A percentile compares a stretch with the other conserved stretches of the same genome.
Evolutionary conservation across 78 protist genomes (phyloP).

Genomic region (Mantamonas sphyraenae): DNA sequence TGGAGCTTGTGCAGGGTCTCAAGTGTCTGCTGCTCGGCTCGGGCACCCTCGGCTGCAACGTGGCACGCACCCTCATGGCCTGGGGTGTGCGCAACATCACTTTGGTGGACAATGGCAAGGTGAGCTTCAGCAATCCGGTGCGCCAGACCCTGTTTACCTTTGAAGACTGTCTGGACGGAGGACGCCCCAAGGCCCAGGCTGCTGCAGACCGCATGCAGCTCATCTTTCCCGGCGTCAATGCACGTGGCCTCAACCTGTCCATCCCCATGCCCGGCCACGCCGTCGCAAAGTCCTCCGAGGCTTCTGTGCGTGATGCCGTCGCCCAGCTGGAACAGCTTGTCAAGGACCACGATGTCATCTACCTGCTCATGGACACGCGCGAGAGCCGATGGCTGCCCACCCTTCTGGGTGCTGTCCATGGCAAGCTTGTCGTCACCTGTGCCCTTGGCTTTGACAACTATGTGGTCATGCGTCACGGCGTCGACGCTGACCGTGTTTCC

Average conservation of each 20-base stretch:
- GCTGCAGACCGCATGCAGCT: constrained; percentile 66
- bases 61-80: constrained; percentile 82
- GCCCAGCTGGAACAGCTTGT: constrained; percentile 43
- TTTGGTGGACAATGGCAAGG: constrained; percentile 82
- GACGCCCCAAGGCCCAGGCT: constrained; percentile 68
- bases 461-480: constrained; percentile 93
- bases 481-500: not conserved
- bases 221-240: constrained; percentile 48
- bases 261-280: constrained; percentile 98
- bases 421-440: constrained; percentile 61
- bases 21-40: constrained; percentile 90
- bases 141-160: constrained; percentile 82
- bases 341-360: constrained; percentile 81
- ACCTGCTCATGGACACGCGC: constrained; percentile 90
- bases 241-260: constrained; percentile 44
- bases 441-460: constrained; percentile 95
- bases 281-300: constrained; percentile 4
- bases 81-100: constrained; percentile 95
- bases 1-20: constrained; percentile 51
- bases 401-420: constrained; percentile 42
- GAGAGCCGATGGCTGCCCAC: constrained; percentile 96
- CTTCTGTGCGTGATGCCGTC: constrained; percentile 1
- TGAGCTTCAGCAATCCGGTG: constrained; percentile 89
- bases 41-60: constrained; percentile 98
- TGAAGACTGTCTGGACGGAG: constrained; percentile 66